A percentile compares a stretch with the other conserved stretches of the same genome.
Evolutionary conservation across 352 stramenopile species (phyloP).

Genomic region (Phytophthora sp.): DNA sequence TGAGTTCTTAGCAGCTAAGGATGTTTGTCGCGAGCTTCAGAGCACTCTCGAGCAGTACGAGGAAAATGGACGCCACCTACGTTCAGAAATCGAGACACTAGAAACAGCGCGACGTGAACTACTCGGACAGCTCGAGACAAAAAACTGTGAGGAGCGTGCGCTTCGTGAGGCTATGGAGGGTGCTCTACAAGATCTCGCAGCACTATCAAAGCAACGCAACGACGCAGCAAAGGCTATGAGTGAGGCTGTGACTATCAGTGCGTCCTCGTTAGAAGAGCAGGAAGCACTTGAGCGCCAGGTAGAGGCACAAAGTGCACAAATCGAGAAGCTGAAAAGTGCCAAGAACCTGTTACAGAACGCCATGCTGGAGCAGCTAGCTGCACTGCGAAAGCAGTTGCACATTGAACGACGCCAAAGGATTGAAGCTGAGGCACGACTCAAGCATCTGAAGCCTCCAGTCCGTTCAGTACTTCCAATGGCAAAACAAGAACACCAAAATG

Average conservation of each 20-base stretch:
- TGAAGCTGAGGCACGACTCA: conserved; percentile 70
- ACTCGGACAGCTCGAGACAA: conserved; percentile 47
- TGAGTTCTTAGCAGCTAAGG: conserved; percentile 56
- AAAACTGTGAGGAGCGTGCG: conserved; percentile 52
- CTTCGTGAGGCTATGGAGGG: conserved; percentile 73
- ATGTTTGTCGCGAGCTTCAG: conserved; percentile 61
- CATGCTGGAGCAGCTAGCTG: conserved; percentile 84
- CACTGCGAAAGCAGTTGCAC: conserved; percentile 79
- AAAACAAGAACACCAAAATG: neutral
- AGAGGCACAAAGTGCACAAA: conserved; percentile 64
- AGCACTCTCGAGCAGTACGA: conserved; percentile 43
- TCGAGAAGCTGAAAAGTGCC: conserved; percentile 78
- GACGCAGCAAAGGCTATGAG: conserved; percentile 84
- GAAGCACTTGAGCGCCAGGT: conserved; percentile 66
- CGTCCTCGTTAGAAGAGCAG: conserved; percentile 81
- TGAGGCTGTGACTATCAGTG: conserved; percentile 83
- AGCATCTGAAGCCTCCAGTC: conserved; percentile 40
- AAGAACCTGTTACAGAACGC: conserved; percentile 83
- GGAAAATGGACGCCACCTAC: conserved; percentile 23
- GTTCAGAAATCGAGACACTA: conserved; percentile 29
- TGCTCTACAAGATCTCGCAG: conserved; percentile 64
- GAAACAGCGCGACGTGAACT: conserved; percentile 38
- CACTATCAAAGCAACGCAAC: conserved; percentile 74
- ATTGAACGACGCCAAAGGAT: conserved; percentile 71
- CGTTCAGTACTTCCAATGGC: neutral